Conservation (phyloP, 192 early-diverging fungal genomes). For the Entomortierella beljakovae region DNA sequence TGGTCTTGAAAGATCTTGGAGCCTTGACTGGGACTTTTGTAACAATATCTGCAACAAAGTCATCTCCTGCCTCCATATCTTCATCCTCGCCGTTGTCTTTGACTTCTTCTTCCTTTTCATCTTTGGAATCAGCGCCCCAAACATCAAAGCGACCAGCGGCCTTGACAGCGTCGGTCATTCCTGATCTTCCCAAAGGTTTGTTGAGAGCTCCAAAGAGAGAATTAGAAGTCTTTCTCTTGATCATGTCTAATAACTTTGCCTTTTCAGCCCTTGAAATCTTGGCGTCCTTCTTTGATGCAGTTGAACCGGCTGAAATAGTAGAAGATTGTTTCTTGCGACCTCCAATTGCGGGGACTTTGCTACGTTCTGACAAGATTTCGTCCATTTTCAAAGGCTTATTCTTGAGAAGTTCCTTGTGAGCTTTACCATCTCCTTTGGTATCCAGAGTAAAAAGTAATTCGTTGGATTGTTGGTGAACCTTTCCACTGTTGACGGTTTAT, state of each 20-base stretch:
- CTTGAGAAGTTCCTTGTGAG: constrained; percentile 57
- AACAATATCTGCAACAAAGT: constrained; percentile 45
- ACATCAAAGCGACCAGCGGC: constrained; percentile 68
- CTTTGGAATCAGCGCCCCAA: constrained; percentile 67
- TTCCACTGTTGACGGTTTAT: too few relatives aligned
- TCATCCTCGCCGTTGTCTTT: constrained; percentile 54
- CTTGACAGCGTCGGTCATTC: constrained; percentile 53
- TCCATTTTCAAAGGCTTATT: constrained; percentile 79
- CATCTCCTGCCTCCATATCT: constrained; percentile 57
- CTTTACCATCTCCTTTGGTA: constrained; percentile 69
- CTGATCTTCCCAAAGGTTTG: constrained; percentile 27
- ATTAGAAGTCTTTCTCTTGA: constrained; percentile 29
- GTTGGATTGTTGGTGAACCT: constrained; percentile 59
- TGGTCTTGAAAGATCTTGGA: constrained; percentile 58
- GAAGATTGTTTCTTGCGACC: constrained; percentile 24
- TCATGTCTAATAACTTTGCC: constrained; percentile 37
- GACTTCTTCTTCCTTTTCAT: constrained; percentile 57
- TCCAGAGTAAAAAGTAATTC: constrained; percentile 80
- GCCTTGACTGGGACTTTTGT: constrained; percentile 47
- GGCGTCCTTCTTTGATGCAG: constrained; percentile 19
- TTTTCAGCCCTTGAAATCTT: constrained; percentile 53
- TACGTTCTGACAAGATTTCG: constrained; percentile 82
- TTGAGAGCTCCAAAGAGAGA: constrained; percentile 33
- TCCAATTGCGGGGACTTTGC: constrained; percentile 68
- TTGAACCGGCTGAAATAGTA: constrained; percentile 6